A percentile compares a stretch with the other conserved stretches of the same genome.
Evolutionary conservation across 371 early-diverging fungal genomes (phyloP).

Genomic region (Mucor indicus): DNA sequence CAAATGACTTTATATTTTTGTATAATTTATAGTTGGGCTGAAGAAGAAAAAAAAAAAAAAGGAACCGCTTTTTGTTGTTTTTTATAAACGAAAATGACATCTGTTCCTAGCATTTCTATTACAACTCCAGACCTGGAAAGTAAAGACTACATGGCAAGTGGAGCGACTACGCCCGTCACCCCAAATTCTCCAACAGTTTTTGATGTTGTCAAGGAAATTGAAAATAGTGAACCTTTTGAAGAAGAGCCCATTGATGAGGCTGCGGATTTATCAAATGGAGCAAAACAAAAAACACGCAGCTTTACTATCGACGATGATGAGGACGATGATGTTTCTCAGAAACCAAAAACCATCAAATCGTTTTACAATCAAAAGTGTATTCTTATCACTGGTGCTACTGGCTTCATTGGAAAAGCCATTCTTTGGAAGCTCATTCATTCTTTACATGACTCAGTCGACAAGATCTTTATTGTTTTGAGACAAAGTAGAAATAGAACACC

Average conservation of each 20-base stretch:
- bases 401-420: constrained; percentile 62
- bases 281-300: neutral
- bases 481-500: constrained; percentile 17
- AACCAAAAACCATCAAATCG: constrained; percentile 8
- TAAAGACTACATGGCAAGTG: constrained; percentile 27
- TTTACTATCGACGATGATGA: constrained; percentile 11
- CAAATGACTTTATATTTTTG: no score
- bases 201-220: constrained; percentile 42
- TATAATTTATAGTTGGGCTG: no score
- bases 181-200: constrained; percentile 45
- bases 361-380: constrained; percentile 41
- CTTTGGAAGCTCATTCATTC: constrained; percentile 51
- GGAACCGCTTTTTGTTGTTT: no score
- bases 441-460: constrained; percentile 25
- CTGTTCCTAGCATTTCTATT: constrained; percentile 48
- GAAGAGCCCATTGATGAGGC: constrained; percentile 8
- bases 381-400: constrained; percentile 61
- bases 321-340: neutral
- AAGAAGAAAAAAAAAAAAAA: no score
- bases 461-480: constrained; percentile 35
- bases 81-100: constrained; percentile 4
- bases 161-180: constrained; percentile 22
- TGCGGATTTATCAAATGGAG: neutral
- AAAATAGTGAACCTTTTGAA: constrained; percentile 19
- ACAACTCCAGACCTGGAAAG: constrained; percentile 43